Percentiles rank a stretch among this genome's conserved stretches.
Conservation (phyloP, 1,139 yeast genomes). For the Debaryomycetaceae sp. region DNA sequence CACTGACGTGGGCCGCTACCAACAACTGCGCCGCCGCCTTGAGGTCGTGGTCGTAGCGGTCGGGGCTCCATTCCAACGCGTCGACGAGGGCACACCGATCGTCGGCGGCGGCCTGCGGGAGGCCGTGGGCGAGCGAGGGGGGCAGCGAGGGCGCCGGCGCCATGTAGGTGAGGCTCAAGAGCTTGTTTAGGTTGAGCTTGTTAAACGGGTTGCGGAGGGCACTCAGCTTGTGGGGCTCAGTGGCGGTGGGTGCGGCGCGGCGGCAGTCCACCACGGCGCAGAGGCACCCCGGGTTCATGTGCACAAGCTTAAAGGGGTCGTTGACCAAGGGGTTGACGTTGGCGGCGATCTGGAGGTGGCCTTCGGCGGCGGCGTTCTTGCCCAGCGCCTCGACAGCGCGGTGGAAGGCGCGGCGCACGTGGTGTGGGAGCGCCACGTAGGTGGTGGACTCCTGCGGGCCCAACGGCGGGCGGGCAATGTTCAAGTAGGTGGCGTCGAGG, state of each 20-base stretch:
- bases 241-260: constrained; percentile 10
- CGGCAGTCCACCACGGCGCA: constrained; percentile 24
- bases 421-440: constrained; percentile 40
- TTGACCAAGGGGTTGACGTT: constrained; percentile 48
- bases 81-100: constrained; percentile 1
- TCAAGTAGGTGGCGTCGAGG: constrained; percentile 28
- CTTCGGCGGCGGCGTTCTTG: constrained; percentile 37
- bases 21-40: constrained; percentile 20
- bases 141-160: constrained; percentile 6
- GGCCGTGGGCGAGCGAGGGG: constrained; percentile 2
- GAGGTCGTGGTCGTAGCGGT: constrained; percentile 17
- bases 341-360: constrained; percentile 52
- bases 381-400: constrained; percentile 18
- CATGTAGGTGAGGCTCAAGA: constrained; percentile 21
- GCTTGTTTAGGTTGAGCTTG: constrained; percentile 30
- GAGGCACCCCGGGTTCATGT: constrained; percentile 53
- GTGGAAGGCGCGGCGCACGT: constrained; percentile 31
- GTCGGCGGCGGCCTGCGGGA: too few species aligned
- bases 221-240: constrained; percentile 7
- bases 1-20: constrained; percentile 33
- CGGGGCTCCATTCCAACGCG: constrained; percentile 1
- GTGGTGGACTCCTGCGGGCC: constrained; percentile 36
- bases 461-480: constrained; percentile 38
- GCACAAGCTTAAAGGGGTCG: constrained; percentile 50
- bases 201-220: constrained; percentile 26